Conservation (phyloP, 140 eudicot species). For the Oenanthe javanica region DNA sequence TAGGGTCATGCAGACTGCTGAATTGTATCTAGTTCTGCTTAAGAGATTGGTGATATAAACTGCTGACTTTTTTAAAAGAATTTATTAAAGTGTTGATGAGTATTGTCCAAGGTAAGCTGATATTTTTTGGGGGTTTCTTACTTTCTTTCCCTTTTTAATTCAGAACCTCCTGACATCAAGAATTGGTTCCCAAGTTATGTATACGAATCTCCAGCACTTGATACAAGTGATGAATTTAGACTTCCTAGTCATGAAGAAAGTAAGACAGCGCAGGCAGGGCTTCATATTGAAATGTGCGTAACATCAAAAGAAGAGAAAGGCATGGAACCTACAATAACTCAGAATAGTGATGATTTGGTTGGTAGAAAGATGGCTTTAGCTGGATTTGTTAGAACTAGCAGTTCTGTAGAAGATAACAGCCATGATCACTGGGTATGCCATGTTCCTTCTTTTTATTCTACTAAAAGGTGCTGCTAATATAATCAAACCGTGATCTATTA, state of each 20-base stretch:
- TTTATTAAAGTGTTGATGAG: background rate
- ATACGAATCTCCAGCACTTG: conserved; percentile 63
- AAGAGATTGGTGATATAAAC: too few relatives aligned
- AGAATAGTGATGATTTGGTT: background rate
- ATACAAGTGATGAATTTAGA: conserved; percentile 26
- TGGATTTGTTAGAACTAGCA: conserved; percentile 8
- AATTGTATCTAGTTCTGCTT: background rate
- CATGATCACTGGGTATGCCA: conserved; percentile 14
- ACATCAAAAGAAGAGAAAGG: conserved; percentile 4
- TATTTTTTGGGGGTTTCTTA: background rate
- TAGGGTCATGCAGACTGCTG: background rate
- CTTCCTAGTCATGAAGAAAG: conserved; percentile 19
- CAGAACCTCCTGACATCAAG: conserved; percentile 63
- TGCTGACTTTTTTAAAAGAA: background rate
- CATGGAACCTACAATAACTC: background rate
- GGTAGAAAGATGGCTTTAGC: conserved; percentile 9
- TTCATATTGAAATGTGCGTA: conserved; percentile 16
- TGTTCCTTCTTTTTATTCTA: background rate
- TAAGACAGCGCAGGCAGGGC: background rate
- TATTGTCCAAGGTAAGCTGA: background rate
- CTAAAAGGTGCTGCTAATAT: background rate
- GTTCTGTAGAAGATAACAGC: conserved; percentile 10
- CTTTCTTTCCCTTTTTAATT: conserved; percentile 5
- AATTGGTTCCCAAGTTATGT: conserved; percentile 74
- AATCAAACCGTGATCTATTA: background rate